Evolutionary conservation across 1,284 basidiomycete species (phyloP).

Genomic region (Cryptococcus wingfieldii): DNA sequence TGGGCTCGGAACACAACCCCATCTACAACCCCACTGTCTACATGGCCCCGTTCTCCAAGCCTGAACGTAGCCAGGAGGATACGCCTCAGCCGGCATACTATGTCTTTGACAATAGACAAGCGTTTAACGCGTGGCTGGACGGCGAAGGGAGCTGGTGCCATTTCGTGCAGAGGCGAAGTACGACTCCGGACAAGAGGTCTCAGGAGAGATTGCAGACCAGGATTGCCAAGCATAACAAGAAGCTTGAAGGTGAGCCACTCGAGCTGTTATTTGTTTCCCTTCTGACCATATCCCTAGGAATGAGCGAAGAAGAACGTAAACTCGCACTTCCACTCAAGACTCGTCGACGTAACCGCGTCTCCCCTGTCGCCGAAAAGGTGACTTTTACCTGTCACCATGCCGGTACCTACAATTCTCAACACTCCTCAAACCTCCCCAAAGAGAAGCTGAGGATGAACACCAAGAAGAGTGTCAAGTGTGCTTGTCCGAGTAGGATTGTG

Average conservation of each 20-base stretch:
- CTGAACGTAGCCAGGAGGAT: conserved; percentile 24
- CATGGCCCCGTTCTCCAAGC: conserved; percentile 31
- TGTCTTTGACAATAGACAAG: conserved; percentile 22
- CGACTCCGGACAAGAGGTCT: conserved; percentile 42
- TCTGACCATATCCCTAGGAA: conserved; percentile 6
- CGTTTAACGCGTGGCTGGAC: conserved; percentile 41
- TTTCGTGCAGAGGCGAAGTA: conserved; percentile 45
- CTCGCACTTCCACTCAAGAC: conserved; percentile 35
- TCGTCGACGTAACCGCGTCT: conserved; percentile 35
- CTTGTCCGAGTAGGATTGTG: conserved; percentile 40
- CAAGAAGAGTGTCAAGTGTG: conserved; percentile 46
- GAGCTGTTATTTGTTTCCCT: too few species aligned
- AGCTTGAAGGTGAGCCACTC: conserved; percentile 28
- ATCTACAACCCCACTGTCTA: conserved; percentile 15
- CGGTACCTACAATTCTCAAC: conserved; percentile 39
- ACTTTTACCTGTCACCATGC: conserved; percentile 48
- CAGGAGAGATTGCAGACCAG: conserved; percentile 43
- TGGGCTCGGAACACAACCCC: conserved; percentile 8
- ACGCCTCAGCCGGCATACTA: conserved; percentile 36
- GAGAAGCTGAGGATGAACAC: conserved; percentile 43
- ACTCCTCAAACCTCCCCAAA: conserved; percentile 33
- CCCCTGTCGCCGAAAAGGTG: conserved; percentile 39
- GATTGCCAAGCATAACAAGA: conserved; percentile 27
- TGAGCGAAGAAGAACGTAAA: conserved; percentile 37
- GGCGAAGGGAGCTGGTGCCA: conserved; percentile 46